Evolutionary conservation across 345 rosid genomes (phyloP).

Genomic region (Nephelium lappaceum): DNA sequence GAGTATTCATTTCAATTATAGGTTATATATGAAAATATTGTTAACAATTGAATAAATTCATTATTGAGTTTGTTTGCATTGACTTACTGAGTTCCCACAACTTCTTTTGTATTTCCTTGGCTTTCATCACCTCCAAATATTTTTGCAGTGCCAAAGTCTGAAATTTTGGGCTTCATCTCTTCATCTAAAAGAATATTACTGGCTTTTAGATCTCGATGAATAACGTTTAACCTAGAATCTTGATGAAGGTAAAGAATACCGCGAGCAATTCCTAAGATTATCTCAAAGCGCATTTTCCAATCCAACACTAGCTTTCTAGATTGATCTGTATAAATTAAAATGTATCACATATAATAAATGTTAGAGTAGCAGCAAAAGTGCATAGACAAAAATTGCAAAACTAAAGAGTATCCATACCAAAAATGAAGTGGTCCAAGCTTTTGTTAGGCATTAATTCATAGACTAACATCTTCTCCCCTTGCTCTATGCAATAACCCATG

Average conservation of each 20-base stretch:
- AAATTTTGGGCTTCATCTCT: constrained; percentile 41
- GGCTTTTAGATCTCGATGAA: constrained; percentile 48
- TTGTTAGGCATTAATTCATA: constrained; percentile 5
- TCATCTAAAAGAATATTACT: constrained; percentile 40
- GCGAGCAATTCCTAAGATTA: constrained; percentile 42
- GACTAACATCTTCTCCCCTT: not conserved
- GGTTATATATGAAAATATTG: not conserved
- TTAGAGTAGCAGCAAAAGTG: not conserved
- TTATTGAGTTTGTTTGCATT: not conserved
- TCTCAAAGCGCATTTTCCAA: constrained; percentile 38
- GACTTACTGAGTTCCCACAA: constrained; percentile 46
- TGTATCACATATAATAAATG: not conserved
- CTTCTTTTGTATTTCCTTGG: constrained; percentile 30
- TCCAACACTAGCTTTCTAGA: constrained; percentile 18
- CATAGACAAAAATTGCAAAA: not conserved
- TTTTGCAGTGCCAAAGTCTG: constrained; percentile 46
- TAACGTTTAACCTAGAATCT: constrained; percentile 42
- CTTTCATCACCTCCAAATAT: constrained; percentile 30
- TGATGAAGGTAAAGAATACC: constrained; percentile 44
- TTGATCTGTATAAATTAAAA: constrained; percentile 20
- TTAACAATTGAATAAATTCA: not conserved
- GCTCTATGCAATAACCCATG: not conserved
- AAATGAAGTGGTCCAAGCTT: not conserved
- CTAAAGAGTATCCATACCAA: not conserved
- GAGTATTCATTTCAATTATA: not conserved